These are phyloP conservation scores for Posidonia oceanica DNA, from an alignment of 116 monocot genomes.

Conservation along the genomic window DNA sequence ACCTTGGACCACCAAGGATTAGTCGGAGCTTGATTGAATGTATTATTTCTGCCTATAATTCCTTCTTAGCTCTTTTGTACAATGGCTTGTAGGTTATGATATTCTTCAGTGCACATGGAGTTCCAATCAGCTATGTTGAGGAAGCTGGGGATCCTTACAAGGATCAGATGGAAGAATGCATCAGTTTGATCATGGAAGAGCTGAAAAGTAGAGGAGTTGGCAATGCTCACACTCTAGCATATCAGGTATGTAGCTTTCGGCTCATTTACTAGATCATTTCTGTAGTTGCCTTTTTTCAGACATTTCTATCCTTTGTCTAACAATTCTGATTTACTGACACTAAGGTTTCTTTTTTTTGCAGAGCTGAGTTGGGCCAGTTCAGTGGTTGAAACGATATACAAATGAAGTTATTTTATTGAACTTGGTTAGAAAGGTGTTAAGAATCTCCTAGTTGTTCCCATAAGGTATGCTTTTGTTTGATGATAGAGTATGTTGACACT, in stretches of 20 bases:
- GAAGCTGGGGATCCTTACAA: conserved; percentile 91
- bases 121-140: conserved; percentile 87
- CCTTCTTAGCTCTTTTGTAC: not conserved
- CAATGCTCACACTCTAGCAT: conserved; percentile 78
- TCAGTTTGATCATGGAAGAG: conserved; percentile 75
- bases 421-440: conserved; percentile 41
- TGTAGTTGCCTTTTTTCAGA: not conserved
- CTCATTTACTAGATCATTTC: not conserved
- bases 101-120: conserved; percentile 99
- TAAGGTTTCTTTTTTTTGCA: not conserved
- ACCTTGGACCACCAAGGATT: too few relatives aligned
- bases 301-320: too few relatives aligned
- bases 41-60: too few relatives aligned
- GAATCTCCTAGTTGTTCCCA: conserved; percentile 40
- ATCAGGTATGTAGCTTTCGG: conserved; percentile 47
- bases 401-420: conserved; percentile 40
- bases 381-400: conserved; percentile 48
- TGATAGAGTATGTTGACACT: too few relatives aligned
- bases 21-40: too few relatives aligned
- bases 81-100: conserved; percentile 53
- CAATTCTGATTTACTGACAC: too few relatives aligned
- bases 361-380: conserved; percentile 50
- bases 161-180: conserved; percentile 96
- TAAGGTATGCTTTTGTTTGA: conserved; percentile 21
- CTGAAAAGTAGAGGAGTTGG: conserved; percentile 66